phyloP scores from a whole-genome alignment of 768 basidiomycete species.

The Tubosaeta sp. region DNA sequence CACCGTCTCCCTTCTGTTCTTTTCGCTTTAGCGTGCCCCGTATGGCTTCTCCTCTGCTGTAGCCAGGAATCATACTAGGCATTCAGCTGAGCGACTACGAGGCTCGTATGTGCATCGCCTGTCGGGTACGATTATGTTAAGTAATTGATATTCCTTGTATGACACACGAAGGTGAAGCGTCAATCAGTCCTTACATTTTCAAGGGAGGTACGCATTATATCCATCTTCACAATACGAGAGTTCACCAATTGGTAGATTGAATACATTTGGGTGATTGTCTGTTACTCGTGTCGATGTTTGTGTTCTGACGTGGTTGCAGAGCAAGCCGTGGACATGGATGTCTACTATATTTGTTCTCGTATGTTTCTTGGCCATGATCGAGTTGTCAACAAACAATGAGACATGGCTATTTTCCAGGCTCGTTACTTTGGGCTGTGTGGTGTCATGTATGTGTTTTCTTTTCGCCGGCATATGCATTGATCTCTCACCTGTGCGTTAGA shows the following conservation, averaged over 20 bases:
- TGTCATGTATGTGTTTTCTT: neutral
- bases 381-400: no score
- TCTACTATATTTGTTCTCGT: neutral
- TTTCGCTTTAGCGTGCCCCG: no score
- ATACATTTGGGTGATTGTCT: neutral
- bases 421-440: neutral
- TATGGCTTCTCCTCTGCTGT: no score
- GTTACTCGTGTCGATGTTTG: neutral
- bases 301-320: neutral
- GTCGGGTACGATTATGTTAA: neutral
- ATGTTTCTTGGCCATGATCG: neutral
- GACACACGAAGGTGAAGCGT: no score
- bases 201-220: neutral
- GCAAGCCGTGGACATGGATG: neutral
- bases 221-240: no score
- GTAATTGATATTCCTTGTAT: neutral
- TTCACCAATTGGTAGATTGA: neutral
- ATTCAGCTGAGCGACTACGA: no score
- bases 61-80: no score
- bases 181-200: neutral
- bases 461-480: no score
- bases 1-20: no score
- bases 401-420: neutral
- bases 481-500: neutral
- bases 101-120: no score